Conservation (phyloP, 2,329 filamentous ascomycete species). For the Epichloe coenophiala region DNA sequence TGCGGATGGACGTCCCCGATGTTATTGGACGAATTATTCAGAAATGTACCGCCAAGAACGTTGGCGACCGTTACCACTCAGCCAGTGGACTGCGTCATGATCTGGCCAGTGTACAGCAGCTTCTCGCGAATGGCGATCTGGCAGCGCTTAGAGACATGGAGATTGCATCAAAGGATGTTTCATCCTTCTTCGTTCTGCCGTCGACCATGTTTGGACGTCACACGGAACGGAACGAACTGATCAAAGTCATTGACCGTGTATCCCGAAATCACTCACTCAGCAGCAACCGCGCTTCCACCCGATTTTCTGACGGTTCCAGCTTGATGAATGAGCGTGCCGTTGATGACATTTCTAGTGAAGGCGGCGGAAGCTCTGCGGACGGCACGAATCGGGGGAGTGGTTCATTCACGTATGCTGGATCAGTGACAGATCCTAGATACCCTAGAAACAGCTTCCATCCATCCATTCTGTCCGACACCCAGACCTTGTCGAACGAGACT, state of each 20-base stretch:
- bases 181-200: conserved; percentile 82
- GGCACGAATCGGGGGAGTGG: conserved; percentile 33
- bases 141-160: conserved; percentile 58
- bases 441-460: conserved; percentile 26
- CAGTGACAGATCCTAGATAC: conserved; percentile 25
- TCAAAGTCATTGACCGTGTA: conserved; percentile 64
- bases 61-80: conserved; percentile 80
- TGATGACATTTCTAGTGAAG: conserved; percentile 45
- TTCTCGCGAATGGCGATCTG: conserved; percentile 63
- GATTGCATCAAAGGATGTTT: conserved; percentile 74
- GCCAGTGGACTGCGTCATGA: conserved; percentile 77
- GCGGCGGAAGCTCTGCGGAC: conserved; percentile 40
- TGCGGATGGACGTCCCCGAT: conserved; percentile 73
- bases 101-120: conserved; percentile 56
- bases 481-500: conserved; percentile 30
- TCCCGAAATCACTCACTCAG: conserved; percentile 47
- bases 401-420: conserved; percentile 33
- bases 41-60: conserved; percentile 82
- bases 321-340: conserved; percentile 37
- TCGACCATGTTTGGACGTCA: conserved; percentile 68
- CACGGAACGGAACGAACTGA: conserved; percentile 54
- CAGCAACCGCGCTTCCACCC: conserved; percentile 27
- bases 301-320: conserved; percentile 40
- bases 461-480: conserved; percentile 27
- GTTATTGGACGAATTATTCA: conserved; percentile 72